phyloP scores from a whole-genome alignment of 305 asterid genomes.

The Fraxinus sp. region DNA sequence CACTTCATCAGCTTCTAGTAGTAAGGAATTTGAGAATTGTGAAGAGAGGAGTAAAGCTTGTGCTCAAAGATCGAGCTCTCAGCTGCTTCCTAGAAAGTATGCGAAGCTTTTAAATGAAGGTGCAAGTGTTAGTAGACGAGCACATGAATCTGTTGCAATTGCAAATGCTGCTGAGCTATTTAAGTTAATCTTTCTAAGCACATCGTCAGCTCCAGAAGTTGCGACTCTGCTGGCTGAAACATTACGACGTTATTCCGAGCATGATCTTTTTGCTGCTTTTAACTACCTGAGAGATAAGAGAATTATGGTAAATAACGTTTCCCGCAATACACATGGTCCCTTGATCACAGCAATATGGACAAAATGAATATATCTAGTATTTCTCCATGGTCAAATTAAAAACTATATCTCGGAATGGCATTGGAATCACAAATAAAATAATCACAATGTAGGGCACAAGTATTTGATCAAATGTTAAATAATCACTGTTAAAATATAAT shows the following conservation, averaged over 20 bases:
- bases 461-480: slow-evolving; percentile 9
- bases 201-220: slow-evolving; percentile 71
- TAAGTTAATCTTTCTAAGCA: slow-evolving; percentile 82
- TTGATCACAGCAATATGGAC: slow-evolving; percentile 8
- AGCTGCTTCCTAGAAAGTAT: slow-evolving; percentile 48
- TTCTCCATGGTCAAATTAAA: slow-evolving; percentile 16
- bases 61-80: slow-evolving; percentile 52
- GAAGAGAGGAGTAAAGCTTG: slow-evolving; percentile 42
- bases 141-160: slow-evolving; percentile 78
- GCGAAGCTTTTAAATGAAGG: slow-evolving; percentile 50
- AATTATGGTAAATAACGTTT: slow-evolving; percentile 61
- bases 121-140: slow-evolving; percentile 44
- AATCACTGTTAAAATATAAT: slow-evolving; percentile 5
- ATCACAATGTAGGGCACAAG: background rate
- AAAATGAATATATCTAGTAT: slow-evolving; percentile 5
- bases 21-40: slow-evolving; percentile 42
- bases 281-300: slow-evolving; percentile 84
- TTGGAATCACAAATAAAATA: slow-evolving; percentile 8
- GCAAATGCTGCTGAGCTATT: slow-evolving; percentile 95
- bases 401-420: slow-evolving; percentile 9
- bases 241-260: slow-evolving; percentile 90
- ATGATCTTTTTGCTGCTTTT: slow-evolving; percentile 94
- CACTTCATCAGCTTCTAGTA: slow-evolving; percentile 32
- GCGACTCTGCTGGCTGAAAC: slow-evolving; percentile 81
- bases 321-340: slow-evolving; percentile 18